Evolutionary conservation across 2,329 filamentous ascomycete genomes (phyloP), one percentile per base, ranked within the genome.

Genomic region (Beauveria scarabaeidicola): DNA sequence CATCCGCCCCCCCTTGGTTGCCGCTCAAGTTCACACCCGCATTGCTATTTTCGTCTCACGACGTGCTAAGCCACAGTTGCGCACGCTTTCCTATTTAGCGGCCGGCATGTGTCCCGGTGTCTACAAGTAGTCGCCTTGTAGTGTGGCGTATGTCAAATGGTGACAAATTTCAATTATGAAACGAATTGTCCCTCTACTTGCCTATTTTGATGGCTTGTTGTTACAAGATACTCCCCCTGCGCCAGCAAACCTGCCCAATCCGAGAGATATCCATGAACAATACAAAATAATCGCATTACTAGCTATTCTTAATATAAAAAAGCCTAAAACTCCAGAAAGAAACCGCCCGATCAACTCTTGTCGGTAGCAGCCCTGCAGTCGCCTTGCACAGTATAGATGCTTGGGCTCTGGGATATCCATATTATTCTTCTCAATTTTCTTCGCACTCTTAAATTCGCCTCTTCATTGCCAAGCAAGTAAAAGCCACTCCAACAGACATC

Each of bases 241-340:
- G 10, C 38, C 23, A n/a, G 21, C 15, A 23, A 23, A 15, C 25
- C 9, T 17, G 43, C 19, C 19, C 5, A 17, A 15, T 23, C 27
- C 19, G 32, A 21, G 19, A 58, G 3, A 25, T 13, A 11, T 13
- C 3, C 41, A 10, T 47, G 10, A 43, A 21, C 11, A 51, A 19
- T 38, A 47, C 29, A 58, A 57, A 50, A 43, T 21, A 43, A 23
- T 44, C 36, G 47, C 46, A 52, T 58, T 51, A 51, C 46, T 32
- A 58, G 47, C 55, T 58, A 52, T 52, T 43, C 36, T 51, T 58
- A 38, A 51, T 58, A 52, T 58, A 44, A 58, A 46, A 38, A 52
- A 23, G 27, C 55, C 55, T 51, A 17, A 44, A 57, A 58, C 55
- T 43, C 55, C 55, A n/a, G 25, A 36, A 58, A 32, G 43, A 58